Evolutionary conservation across 257 asterid species (phyloP), one percentile per base, ranked within the genome.

Genomic region (Vinca minor): DNA sequence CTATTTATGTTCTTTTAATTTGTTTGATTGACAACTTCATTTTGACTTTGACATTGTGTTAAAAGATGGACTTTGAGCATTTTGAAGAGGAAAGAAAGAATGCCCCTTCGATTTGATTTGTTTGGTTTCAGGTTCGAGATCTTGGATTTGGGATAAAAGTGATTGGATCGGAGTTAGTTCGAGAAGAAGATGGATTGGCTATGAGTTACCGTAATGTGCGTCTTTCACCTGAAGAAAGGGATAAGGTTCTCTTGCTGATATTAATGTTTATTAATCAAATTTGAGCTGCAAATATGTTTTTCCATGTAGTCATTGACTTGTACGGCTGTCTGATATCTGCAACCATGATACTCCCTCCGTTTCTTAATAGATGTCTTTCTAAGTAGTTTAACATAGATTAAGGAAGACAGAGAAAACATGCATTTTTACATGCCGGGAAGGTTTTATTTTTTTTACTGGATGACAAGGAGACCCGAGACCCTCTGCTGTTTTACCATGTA

Each of bases 191-290:
- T 73, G 98, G 96, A 67, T 82, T 92, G 54, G 96, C 98, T n/a
- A 85, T 76, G 91, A 92, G 98, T 73, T 92, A 96, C 29, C 86
- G 96, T n/a, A 89, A 92, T 54, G 96, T 85, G 79, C 84, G 46
- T 59, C 89, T 92, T 31, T 83, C 96, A 41, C 79, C 85, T 4
- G 77, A 74, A 36, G 88, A 89, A 49, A 84, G 97, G 74, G 69
- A 77, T 71, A 83, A 84, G 97, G 97, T 89, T 57, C 45, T 66
- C 31, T 75, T 56, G 21, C 63, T 59, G 39, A 4, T 38, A 1
- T 8, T 38, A 38, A 8, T 38, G 42, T 38, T 34, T 7, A 34
- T 34, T 38, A 38, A 38, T 38, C 42, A 38, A 38, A 38, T 38
- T 38, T 38, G 6, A 38, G 42, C 10, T 38, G 42, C 42, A 38